Conservation (phyloP, 164 flowering plant genomes). For the Amborella trichopoda region DNA sequence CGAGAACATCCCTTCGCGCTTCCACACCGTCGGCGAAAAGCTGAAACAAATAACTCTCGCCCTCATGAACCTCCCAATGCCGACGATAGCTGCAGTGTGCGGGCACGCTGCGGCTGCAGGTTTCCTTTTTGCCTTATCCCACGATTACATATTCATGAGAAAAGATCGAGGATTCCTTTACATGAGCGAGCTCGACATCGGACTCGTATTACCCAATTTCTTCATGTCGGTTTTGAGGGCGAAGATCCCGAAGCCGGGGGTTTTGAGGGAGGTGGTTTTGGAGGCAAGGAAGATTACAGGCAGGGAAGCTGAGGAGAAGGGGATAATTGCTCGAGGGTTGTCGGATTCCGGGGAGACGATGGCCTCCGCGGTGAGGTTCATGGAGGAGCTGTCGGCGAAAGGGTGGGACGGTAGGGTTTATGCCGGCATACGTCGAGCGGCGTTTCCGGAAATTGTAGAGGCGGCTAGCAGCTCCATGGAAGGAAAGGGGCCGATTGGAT, state of each 20-base stretch:
- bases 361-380: slow-evolving; percentile 37
- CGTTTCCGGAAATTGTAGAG: slow-evolving; percentile 21
- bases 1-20: slow-evolving; percentile 10
- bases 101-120: slow-evolving; percentile 95
- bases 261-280: slow-evolving; percentile 31
- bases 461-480: too few species aligned
- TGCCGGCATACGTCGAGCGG: slow-evolving; percentile 26
- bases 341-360: slow-evolving; percentile 42
- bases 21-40: slow-evolving; percentile 11
- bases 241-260: slow-evolving; percentile 28
- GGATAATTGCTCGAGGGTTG: slow-evolving; percentile 39
- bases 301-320: slow-evolving; percentile 29
- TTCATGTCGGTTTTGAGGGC: slow-evolving; percentile 21
- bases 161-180: slow-evolving; percentile 58
- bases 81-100: slow-evolving; percentile 72
- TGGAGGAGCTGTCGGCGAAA: slow-evolving; percentile 33
- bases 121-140: slow-evolving; percentile 44
- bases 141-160: slow-evolving; percentile 76
- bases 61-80: slow-evolving; percentile 63
- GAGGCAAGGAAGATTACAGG: slow-evolving; percentile 44
- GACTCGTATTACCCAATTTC: slow-evolving; percentile 10
- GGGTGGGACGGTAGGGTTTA: slow-evolving; percentile 62
- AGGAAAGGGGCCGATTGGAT: too few species aligned
- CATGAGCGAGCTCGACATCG: slow-evolving; percentile 82
- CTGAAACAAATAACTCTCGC: slow-evolving; percentile 26